phyloP scores from a whole-genome alignment of 1,139 yeast species.

The Yamadazyma dendronema region DNA sequence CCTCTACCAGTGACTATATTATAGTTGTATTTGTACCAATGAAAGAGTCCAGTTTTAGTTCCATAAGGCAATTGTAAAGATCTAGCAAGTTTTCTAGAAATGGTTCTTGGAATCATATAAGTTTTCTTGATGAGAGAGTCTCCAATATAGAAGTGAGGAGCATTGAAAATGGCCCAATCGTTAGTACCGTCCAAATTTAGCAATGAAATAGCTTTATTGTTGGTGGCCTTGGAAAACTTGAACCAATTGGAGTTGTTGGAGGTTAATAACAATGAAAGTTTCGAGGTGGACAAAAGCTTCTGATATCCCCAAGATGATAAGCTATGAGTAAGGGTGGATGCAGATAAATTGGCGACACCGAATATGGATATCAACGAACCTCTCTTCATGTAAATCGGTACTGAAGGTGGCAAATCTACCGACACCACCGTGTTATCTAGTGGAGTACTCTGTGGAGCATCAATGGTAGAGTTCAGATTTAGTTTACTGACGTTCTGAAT shows the following conservation, averaged over 20 bases:
- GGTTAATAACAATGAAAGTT: conserved; percentile 41
- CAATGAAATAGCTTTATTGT: conserved; percentile 18
- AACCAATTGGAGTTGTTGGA: conserved; percentile 18
- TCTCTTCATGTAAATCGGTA: conserved; percentile 47
- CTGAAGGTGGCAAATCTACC: conserved; percentile 54
- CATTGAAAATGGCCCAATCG: conserved; percentile 61
- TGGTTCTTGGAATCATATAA: conserved; percentile 36
- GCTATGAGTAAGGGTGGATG: conserved; percentile 32
- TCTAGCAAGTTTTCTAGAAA: conserved; percentile 35
- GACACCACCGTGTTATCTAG: conserved; percentile 45
- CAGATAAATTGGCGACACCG: conserved; percentile 26
- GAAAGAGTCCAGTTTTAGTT: conserved; percentile 35
- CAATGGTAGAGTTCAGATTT: conserved; percentile 17
- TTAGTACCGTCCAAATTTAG: conserved; percentile 52
- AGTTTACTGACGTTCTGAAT: conserved; percentile 21
- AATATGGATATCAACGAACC: conserved; percentile 50
- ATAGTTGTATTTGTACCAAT: conserved; percentile 39
- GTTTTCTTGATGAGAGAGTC: conserved; percentile 41
- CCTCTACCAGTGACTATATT: conserved; percentile 59
- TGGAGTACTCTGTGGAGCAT: conserved; percentile 30
- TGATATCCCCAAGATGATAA: conserved; percentile 41
- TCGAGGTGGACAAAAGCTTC: conserved; percentile 46
- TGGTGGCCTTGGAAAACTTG: conserved; percentile 16
- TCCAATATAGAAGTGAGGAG: conserved; percentile 54
- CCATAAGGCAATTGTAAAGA: conserved; percentile 13